Evolutionary conservation across 2,329 filamentous ascomycete genomes (phyloP), one percentile per base, ranked within the genome.

Genomic region (Waltergamsia citrina): DNA sequence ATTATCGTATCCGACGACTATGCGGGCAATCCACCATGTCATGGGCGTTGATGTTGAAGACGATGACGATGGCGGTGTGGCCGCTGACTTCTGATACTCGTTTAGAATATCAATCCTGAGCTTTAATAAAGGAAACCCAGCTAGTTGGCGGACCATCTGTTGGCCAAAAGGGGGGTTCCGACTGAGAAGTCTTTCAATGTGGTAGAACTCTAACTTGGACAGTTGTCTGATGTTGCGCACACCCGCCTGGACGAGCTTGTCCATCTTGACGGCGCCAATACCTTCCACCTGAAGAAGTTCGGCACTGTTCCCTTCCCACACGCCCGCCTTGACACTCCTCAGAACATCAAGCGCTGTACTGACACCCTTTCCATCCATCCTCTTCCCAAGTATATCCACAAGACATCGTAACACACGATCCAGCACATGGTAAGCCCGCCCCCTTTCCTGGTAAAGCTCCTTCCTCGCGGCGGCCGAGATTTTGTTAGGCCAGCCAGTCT

Each of bases 161-260:
- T 73, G 69, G 0, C 90, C 92, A 49, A 83, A 94, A 0, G 90
- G 86, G 0, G 87, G 85, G 43, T 94, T 86, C 35, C 81, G 80
- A 41, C 78, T 81, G 30, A 94, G 54, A 17, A 86, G 60, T 31
- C 77, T 71, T 47, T 96, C 90, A 33, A 98, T 85, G 18, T 76
- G 71, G 34, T 78, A 71, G 18, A 80, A 65, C 23, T 90, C 80
- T 11, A 76, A 67, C 6, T 54, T 58, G 12, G 79, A 74, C 10
- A 98, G 62, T n/a, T 74, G 71, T 27, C 81, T 72, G 6, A 96
- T 75, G 5, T 66, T 83, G 19, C 63, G 74, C 35, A 96, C 72
- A 1, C 78, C 77, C n/a, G 76, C 77, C 25, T 71, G 68, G 4
- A 76, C 71, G 28, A 96, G 68, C 51, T 83, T 92, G 24, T 81